phyloP scores from a whole-genome alignment of 2,329 filamentous ascomycete genomes.

The Fusarium sp. region DNA sequence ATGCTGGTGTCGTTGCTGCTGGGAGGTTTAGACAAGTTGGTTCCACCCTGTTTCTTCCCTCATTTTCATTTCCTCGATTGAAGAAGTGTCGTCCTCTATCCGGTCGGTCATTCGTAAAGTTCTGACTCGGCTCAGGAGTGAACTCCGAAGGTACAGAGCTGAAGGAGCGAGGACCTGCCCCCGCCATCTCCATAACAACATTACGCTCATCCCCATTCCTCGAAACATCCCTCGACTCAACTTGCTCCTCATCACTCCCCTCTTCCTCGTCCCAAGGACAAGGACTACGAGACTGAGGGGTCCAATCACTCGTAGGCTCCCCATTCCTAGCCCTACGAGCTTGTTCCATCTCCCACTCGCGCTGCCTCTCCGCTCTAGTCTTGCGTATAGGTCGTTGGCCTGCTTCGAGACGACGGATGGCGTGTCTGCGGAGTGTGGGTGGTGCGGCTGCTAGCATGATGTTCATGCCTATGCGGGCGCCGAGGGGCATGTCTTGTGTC shows the following conservation, averaged over 20 bases:
- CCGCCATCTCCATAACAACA: background rate
- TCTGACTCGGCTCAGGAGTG: background rate
- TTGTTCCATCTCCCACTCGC: background rate
- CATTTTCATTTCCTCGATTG: background rate
- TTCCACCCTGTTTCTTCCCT: background rate
- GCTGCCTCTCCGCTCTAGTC: background rate
- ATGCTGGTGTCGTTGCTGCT: background rate
- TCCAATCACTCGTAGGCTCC: background rate
- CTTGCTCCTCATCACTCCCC: background rate
- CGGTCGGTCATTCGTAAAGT: accelerated
- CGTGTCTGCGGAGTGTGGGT: background rate
- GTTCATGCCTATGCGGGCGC: background rate
- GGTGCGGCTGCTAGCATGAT: background rate
- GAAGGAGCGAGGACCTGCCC: background rate
- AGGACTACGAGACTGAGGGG: background rate
- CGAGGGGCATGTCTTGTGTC: background rate
- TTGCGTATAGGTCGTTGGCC: background rate
- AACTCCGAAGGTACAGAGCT: background rate
- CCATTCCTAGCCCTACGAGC: background rate
- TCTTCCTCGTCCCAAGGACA: background rate
- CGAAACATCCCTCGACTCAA: background rate
- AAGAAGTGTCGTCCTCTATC: background rate
- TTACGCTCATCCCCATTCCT: background rate
- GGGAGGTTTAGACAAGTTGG: background rate
- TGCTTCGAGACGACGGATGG: background rate